Evolutionary conservation across 2,329 filamentous ascomycete species (phyloP).

Genomic region (Clonostachys byssicola): DNA sequence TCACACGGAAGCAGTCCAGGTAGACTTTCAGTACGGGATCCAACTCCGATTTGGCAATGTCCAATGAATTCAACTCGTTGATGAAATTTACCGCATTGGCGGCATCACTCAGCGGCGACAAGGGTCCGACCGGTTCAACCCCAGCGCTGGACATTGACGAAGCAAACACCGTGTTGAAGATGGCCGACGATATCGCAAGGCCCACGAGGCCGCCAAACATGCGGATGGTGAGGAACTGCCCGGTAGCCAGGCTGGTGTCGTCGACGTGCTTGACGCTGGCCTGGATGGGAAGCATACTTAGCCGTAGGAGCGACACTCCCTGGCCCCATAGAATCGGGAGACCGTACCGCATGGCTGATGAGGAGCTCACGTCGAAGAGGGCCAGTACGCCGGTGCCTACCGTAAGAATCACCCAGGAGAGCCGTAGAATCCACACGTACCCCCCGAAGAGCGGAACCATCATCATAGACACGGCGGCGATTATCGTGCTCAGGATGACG

Average conservation of each 20-base stretch:
- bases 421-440: too few species aligned
- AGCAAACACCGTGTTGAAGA: conserved; percentile 62
- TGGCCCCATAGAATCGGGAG: conserved; percentile 61
- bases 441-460: conserved; percentile 27
- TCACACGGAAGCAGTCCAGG: too few species aligned
- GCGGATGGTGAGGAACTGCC: conserved; percentile 63
- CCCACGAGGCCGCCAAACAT: conserved; percentile 61
- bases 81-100: too few species aligned
- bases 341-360: conserved; percentile 52
- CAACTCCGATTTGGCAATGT: too few species aligned
- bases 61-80: too few species aligned
- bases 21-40: too few species aligned
- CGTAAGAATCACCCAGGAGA: too few species aligned
- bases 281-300: conserved; percentile 57
- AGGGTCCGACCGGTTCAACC: too few species aligned
- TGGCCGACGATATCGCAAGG: conserved; percentile 62
- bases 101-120: too few species aligned
- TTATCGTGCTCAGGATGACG: conserved; percentile 61
- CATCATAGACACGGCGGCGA: conserved; percentile 53
- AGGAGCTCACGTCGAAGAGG: conserved; percentile 42
- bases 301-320: conserved; percentile 63
- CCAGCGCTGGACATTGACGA: too few species aligned
- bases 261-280: conserved; percentile 48
- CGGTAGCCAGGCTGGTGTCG: conserved; percentile 66
- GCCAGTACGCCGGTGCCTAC: too few species aligned